A percentile compares a stretch with the other conserved stretches of the same genome.
phyloP scores from a whole-genome alignment of 495 filamentous ascomycete species.

The Lasiosphaeris hirsuta region DNA sequence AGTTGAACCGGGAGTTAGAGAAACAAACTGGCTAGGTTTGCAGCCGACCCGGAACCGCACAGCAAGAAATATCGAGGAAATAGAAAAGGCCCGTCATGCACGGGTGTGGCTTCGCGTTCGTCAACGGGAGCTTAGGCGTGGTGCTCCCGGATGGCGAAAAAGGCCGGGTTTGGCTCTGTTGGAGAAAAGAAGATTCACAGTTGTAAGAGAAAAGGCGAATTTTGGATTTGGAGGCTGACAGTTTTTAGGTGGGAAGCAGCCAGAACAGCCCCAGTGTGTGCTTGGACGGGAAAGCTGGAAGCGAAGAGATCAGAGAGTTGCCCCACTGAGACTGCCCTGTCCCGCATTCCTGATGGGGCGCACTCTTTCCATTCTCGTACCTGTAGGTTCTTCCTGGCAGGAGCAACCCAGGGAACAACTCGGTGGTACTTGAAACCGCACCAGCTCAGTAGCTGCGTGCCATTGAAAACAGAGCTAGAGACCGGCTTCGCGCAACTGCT shows the following conservation, averaged over 20 bases:
- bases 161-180: background rate
- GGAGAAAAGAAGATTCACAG: constrained; percentile 6
- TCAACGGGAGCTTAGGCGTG: background rate
- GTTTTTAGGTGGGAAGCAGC: constrained; percentile 18
- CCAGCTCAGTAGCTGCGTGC: background rate
- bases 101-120: background rate
- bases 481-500: no score
- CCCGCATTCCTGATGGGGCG: background rate
- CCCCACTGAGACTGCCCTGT: background rate
- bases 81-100: constrained; percentile 14
- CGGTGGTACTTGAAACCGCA: background rate
- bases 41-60: constrained; percentile 18
- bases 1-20: constrained; percentile 2
- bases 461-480: background rate
- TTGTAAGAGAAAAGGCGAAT: constrained; percentile 28
- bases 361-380: background rate
- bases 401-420: background rate
- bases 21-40: constrained; percentile 7
- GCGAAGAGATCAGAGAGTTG: constrained; percentile 5
- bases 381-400: background rate
- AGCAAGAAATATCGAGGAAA: constrained; percentile 1
- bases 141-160: background rate
- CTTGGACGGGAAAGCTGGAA: constrained; percentile 3
- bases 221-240: constrained; percentile 30
- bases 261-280: constrained; percentile 1